Percentiles rank a stretch among this genome's conserved stretches.
phyloP scores from a whole-genome alignment of 176 grass and related monocot genomes.

The sorghum (Sorghum bicolor) region DNA sequence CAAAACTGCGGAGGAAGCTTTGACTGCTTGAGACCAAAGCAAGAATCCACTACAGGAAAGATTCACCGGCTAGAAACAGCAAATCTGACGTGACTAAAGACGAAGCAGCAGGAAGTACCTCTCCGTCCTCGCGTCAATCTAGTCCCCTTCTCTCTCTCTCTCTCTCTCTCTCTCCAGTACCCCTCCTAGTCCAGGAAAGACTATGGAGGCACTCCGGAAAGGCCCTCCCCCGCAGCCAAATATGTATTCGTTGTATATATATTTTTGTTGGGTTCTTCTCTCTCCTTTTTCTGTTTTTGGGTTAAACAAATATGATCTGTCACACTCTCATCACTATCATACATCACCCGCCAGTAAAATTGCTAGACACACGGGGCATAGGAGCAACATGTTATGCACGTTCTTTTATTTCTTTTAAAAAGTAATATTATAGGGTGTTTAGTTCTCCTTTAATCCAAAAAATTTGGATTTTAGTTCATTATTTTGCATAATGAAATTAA shows the following conservation, averaged over 20 bases:
- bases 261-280: not conserved
- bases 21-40: not conserved
- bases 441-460: too few relatives aligned
- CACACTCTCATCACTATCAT: not conserved
- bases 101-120: constrained; percentile 25
- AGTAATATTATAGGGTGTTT: too few relatives aligned
- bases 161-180: not conserved
- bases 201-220: not conserved
- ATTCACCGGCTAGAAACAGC: not conserved
- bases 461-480: too few relatives aligned
- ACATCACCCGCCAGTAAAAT: not conserved
- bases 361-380: not conserved
- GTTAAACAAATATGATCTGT: constrained; percentile 15
- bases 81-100: not conserved
- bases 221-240: not conserved
- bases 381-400: not conserved
- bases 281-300: not conserved
- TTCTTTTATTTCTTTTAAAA: too few relatives aligned
- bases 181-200: not conserved
- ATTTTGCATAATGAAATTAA: too few relatives aligned
- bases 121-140: constrained; percentile 5
- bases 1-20: not conserved
- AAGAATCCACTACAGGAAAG: not conserved
- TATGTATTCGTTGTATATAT: constrained; percentile 3
- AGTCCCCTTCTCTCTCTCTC: not conserved